Evolutionary conservation across 352 stramenopile species (phyloP), one percentile per base, ranked within the genome.

Genomic region (Elongisporangium anandrum): DNA sequence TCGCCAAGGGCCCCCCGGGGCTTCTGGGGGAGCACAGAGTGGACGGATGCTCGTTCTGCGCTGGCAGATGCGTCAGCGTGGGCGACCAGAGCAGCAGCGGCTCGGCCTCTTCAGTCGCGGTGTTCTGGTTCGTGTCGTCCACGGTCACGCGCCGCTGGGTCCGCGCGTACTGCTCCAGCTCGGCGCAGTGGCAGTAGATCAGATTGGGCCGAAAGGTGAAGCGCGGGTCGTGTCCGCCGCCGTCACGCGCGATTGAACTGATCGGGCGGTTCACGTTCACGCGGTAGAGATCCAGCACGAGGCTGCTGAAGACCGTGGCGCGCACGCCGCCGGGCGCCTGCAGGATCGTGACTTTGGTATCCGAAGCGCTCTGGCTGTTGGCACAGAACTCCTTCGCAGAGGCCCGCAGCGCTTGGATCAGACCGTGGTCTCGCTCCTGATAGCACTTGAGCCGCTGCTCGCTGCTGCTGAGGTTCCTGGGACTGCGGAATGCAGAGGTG

Each of bases 261-360:
- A 79, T 79, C 19, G 67, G 64, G 17, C 47, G 38, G n/a, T 64
- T 24, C 13, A 75, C 59, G 10, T 69, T 38, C 0, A 71, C 70
- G n/a, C 26, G 48, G 0, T 56, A 24, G 8, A 92, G 56, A 56
- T 92, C 76, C 19, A 90, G 49, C 56, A 68, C 69, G 8, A 92
- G 56, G 34, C 85, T 76, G 26, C 70, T 52, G 52, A 87, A 78
- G 15, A 72, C 64, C 4, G 72, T 63, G 16, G 60, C 68, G 1
- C 45, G 50, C 34, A 87, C 65, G 0, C 64, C 68, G 15, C 67
- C 76, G 20, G 19, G 24, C 12, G 61, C 69, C 13, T 62, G 24
- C 34, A 68, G 80, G 16, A 68, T 65, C 0, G 70, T 73, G 6
- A 81, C 61, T 45, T 72, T 68, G 0, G 75, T 79, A 19, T 63